Evolutionary conservation across 352 stramenopile genomes (phyloP).

Genomic region (Lagenidium sp.): DNA sequence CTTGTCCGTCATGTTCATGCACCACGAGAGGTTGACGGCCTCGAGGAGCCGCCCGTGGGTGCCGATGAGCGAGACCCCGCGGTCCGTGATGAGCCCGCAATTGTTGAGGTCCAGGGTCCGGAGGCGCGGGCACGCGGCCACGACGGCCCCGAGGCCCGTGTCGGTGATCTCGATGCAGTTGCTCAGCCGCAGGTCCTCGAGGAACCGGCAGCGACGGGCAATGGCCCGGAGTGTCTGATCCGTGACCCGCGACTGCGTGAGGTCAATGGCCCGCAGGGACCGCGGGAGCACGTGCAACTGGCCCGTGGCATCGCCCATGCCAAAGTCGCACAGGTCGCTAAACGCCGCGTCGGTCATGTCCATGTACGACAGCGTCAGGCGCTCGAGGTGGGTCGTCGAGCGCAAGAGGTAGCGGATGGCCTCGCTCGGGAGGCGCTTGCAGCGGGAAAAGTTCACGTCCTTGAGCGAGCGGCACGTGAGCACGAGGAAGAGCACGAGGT

Average conservation of each 20-base stretch:
- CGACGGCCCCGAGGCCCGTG: slow-evolving; percentile 54
- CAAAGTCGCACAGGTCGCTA: no score
- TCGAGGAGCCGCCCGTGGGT: slow-evolving; percentile 44
- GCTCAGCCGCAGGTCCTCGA: slow-evolving; percentile 66
- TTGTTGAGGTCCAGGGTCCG: slow-evolving; percentile 66
- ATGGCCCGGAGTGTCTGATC: slow-evolving; percentile 56
- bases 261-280: slow-evolving; percentile 40
- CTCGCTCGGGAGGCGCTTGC: slow-evolving; percentile 77
- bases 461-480: slow-evolving; percentile 69
- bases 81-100: slow-evolving; percentile 72
- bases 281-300: slow-evolving; percentile 19
- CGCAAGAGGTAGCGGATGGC: slow-evolving; percentile 58
- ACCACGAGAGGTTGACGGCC: slow-evolving; percentile 75
- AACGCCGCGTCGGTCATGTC: slow-evolving; percentile 65
- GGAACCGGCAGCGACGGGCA: slow-evolving; percentile 42
- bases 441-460: slow-evolving; percentile 74
- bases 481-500: slow-evolving; percentile 71
- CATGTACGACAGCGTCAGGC: slow-evolving; percentile 81
- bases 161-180: slow-evolving; percentile 77
- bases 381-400: slow-evolving; percentile 45
- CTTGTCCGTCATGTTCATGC: slow-evolving; percentile 86
- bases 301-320: no score
- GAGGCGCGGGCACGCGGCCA: slow-evolving; percentile 38
- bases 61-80: slow-evolving; percentile 45
- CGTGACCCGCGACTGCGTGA: slow-evolving; percentile 69